Conservation (phyloP, 768 basidiomycete species). For the Pleurotus sapidus region DNA sequence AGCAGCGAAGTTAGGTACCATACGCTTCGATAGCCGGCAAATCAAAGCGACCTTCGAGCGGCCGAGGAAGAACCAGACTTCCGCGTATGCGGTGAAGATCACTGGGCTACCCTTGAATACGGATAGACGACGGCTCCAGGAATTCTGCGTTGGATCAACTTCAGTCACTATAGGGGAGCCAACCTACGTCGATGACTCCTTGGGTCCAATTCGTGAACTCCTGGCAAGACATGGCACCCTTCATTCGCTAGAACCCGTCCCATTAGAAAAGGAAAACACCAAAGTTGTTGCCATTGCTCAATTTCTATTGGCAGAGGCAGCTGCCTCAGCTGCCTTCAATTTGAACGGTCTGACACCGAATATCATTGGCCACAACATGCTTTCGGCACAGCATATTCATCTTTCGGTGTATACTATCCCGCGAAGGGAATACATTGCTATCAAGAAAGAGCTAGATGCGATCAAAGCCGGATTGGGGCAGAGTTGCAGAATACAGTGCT, state of each 20-base stretch:
- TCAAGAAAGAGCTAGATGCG: slow-evolving; percentile 34
- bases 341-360: slow-evolving; percentile 26
- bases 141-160: slow-evolving; percentile 25
- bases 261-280: slow-evolving; percentile 22
- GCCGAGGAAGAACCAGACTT: slow-evolving; percentile 27
- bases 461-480: slow-evolving; percentile 21
- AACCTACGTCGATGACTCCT: slow-evolving; percentile 28
- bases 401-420: slow-evolving; percentile 37
- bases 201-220: slow-evolving; percentile 27
- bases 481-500: slow-evolving; percentile 32
- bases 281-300: slow-evolving; percentile 41
- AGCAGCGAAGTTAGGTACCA: slow-evolving; percentile 35
- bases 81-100: slow-evolving; percentile 40
- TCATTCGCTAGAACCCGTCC: slow-evolving; percentile 36
- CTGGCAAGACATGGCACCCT: slow-evolving; percentile 34
- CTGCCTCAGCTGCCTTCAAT: slow-evolving; percentile 26
- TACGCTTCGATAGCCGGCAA: slow-evolving; percentile 32
- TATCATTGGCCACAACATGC: slow-evolving; percentile 32
- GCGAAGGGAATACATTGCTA: slow-evolving; percentile 24
- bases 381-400: slow-evolving; percentile 37
- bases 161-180: slow-evolving; percentile 28
- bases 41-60: slow-evolving; percentile 36
- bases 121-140: slow-evolving; percentile 27
- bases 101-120: slow-evolving; percentile 36
- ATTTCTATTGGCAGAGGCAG: slow-evolving; percentile 30